Conservation (phyloP, 352 stramenopile genomes). For the Phytophthora citricola region DNA sequence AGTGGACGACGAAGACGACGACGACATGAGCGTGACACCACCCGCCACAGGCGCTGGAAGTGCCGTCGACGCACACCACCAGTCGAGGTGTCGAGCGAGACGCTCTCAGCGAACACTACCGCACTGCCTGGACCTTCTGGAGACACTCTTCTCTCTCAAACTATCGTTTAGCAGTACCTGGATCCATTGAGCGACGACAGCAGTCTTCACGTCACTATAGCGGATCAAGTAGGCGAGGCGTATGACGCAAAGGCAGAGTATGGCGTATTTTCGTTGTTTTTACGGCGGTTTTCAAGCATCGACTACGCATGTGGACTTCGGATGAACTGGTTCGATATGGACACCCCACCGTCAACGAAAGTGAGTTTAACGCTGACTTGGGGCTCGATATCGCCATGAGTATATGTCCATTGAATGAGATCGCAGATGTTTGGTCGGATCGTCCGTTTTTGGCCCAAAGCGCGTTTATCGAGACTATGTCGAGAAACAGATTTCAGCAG, state of each 20-base stretch:
- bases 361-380: constrained; percentile 13
- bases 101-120: background rate
- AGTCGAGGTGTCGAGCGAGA: too few relatives aligned
- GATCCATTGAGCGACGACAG: background rate
- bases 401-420: constrained; percentile 16
- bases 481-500: constrained; percentile 14
- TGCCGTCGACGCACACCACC: background rate
- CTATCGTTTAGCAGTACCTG: constrained; percentile 2
- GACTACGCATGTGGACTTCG: constrained; percentile 7
- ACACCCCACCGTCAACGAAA: constrained; percentile 1
- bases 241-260: constrained; percentile 14
- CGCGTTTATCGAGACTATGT: constrained; percentile 17
- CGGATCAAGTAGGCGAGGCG: background rate
- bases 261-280: constrained; percentile 16
- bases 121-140: background rate
- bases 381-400: constrained; percentile 19
- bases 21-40: background rate
- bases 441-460: constrained; percentile 2
- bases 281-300: background rate
- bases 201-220: constrained; percentile 4
- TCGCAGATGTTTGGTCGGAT: constrained; percentile 15
- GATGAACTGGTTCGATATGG: background rate
- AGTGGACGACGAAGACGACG: background rate
- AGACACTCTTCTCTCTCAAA: background rate
- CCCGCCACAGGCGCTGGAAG: background rate